phyloP scores from a whole-genome alignment of 2,329 filamentous ascomycete species.

The Coleophoma crateriformis region DNA sequence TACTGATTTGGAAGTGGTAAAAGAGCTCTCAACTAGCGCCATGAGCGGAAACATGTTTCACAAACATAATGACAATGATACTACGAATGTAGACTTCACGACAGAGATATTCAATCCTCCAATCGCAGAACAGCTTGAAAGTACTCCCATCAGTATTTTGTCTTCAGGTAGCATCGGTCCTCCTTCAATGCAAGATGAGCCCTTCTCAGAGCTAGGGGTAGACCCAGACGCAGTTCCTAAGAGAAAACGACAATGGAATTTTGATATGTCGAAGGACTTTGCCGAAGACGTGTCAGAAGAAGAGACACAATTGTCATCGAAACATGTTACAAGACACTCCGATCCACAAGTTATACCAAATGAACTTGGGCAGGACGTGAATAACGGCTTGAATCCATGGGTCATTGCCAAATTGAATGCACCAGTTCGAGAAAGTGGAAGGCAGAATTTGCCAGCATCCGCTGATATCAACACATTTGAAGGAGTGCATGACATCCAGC shows the following conservation, averaged over 20 bases:
- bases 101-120: background rate
- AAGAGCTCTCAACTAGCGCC: background rate
- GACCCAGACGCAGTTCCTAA: background rate
- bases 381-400: slow-evolving; percentile 30
- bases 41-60: too few species aligned
- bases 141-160: background rate
- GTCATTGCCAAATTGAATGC: slow-evolving; percentile 31
- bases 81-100: too few species aligned
- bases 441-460: too few species aligned
- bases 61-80: too few species aligned
- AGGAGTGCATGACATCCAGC: too few species aligned
- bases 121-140: background rate
- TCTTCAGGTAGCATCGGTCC: background rate
- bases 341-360: background rate
- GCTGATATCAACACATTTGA: background rate
- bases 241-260: slow-evolving; percentile 23
- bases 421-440: slow-evolving; percentile 6
- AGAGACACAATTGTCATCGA: background rate
- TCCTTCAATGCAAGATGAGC: background rate
- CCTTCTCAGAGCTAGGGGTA: background rate
- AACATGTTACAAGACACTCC: slow-evolving; percentile 1
- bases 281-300: slow-evolving; percentile 34
- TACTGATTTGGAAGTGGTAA: background rate
- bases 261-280: slow-evolving; percentile 40
- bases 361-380: background rate